Evolutionary conservation across 768 basidiomycete genomes (phyloP), one percentile per base, ranked within the genome.

Genomic region (Lactarius quietus): DNA sequence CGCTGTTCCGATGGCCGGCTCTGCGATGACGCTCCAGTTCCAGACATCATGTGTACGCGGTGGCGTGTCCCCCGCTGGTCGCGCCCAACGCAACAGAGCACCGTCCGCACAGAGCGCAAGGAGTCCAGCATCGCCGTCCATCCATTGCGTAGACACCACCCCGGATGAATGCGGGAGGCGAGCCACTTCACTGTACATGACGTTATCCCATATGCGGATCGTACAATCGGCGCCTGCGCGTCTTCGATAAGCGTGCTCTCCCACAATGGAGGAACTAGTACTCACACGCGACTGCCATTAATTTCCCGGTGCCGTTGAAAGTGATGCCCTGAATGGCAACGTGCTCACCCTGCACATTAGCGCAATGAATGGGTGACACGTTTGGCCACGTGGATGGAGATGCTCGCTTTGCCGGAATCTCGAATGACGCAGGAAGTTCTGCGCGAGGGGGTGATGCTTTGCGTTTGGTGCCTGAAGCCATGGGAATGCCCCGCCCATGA

Each of bases 51-150:
- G 58, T 31, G 51, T 35, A 63, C 57, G 57, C 35, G 58, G 66
- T n/a, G 41, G 62, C 8, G 52, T 61, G 52, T 26, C 41, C 76
- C 83, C 74, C 70, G 86, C 86, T 68, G 75, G 79, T 53, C 79
- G 78, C 15, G 81, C 84, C 86, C 87, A 89, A 59, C 89, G 75
- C n/a, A 82, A 78, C 23, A 89, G 72, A 23, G 89, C 78, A 3
- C 83, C 87, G 63, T 77, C 72, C 64, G 86, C 83, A 35, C 78
- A 79, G 39, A 70, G 38, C n/a, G 61, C 60, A 41, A 70, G 61
- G 12, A 70, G 58, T 12, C 64, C 67, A 8, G 61, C 64, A 35
- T 69, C 69, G 7, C 65, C 64, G 4, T 68, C 69, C 78, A 88
- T 79, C 88, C 88, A 90, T 55, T 79, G 79, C 8, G 84, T 77